Percentiles rank a stretch among this genome's conserved stretches.
Conservation (phyloP, 169 alveolate genomes). For the Eimeria tenella region DNA sequence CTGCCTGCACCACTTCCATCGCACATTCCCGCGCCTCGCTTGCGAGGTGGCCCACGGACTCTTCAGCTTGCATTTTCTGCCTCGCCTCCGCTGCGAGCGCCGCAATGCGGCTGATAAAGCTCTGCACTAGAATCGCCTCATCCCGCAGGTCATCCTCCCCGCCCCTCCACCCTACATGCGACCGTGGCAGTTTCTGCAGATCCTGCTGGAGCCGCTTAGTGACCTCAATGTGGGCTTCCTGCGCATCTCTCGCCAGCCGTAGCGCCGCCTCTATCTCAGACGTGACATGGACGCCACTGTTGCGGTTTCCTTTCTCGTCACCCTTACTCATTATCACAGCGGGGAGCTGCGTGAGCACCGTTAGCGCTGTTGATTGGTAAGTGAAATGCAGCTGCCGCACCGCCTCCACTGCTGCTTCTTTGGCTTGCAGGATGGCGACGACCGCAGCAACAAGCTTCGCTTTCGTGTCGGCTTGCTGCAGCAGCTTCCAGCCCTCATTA, state of each 20-base stretch:
- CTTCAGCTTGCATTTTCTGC: background rate
- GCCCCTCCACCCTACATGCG: background rate
- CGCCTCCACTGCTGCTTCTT: too few relatives aligned
- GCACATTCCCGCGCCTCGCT: background rate
- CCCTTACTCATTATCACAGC: too few relatives aligned
- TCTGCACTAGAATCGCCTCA: background rate
- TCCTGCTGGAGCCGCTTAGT: background rate
- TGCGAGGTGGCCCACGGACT: background rate
- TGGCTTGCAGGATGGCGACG: too few relatives aligned
- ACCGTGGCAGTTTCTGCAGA: background rate
- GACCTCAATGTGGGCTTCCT: background rate
- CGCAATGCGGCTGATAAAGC: background rate
- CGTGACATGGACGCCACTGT: too few relatives aligned
- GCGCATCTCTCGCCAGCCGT: background rate
- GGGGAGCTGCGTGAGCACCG: too few relatives aligned
- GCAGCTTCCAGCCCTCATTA: too few relatives aligned
- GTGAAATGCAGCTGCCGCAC: too few relatives aligned
- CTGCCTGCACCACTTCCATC: background rate
- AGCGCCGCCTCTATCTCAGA: background rate
- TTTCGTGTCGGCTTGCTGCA: too few relatives aligned
- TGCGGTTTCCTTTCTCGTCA: too few relatives aligned
- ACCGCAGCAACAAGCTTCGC: too few relatives aligned
- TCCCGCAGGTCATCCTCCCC: background rate
- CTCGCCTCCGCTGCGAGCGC: background rate
- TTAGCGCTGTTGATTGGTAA: too few relatives aligned